A percentile compares a stretch with the other conserved stretches of the same genome.
These are phyloP conservation scores for Leptodontidium sp. DNA, from an alignment of 2,329 filamentous ascomycete genomes.

Conservation along the genomic window DNA sequence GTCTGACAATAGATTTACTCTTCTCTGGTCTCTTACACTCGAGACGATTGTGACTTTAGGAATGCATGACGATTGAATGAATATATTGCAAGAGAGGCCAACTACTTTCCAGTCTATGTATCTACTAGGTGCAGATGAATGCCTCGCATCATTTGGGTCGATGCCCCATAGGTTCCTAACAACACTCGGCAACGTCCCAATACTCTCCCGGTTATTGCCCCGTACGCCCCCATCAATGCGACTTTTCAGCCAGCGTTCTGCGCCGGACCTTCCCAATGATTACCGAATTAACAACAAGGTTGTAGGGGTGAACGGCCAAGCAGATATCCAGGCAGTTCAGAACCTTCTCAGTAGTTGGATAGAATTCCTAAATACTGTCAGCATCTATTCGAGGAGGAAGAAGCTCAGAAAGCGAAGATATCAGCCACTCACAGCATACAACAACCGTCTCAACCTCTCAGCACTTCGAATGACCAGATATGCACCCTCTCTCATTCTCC, in stretches of 20 bases:
- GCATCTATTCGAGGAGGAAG: constrained; percentile 9
- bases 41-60: background rate
- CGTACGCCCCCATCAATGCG: background rate
- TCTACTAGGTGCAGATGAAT: constrained; percentile 6
- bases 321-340: constrained; percentile 50
- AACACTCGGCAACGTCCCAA: constrained; percentile 9
- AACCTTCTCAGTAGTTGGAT: constrained; percentile 49
- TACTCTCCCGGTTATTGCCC: background rate
- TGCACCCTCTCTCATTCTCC: constrained; percentile 52
- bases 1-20: background rate
- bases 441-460: constrained; percentile 52
- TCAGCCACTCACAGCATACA: constrained; percentile 55
- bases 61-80: background rate
- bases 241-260: background rate
- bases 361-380: constrained; percentile 47
- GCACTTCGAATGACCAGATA: constrained; percentile 57
- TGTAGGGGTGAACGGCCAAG: constrained; percentile 57
- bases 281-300: constrained; percentile 58
- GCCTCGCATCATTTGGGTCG: background rate
- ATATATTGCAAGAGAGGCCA: background rate
- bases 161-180: background rate
- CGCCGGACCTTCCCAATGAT: constrained; percentile 48
- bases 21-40: background rate
- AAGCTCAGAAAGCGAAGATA: background rate
- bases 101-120: constrained; percentile 2